Evolutionary conservation across 1,284 basidiomycete genomes (phyloP).

Genomic region (Exobasidium cylindrosporum): DNA sequence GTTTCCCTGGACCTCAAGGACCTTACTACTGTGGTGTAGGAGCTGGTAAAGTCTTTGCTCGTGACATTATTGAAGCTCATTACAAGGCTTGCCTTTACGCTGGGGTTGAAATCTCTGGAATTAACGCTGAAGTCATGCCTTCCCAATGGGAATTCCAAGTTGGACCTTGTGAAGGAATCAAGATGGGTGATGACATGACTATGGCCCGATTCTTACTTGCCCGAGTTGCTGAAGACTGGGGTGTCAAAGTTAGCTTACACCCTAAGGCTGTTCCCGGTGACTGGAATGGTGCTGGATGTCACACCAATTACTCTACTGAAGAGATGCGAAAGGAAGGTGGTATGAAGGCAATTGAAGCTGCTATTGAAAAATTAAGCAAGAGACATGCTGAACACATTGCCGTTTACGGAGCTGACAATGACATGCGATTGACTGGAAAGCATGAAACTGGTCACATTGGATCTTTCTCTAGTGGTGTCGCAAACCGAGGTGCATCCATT

Average conservation of each 20-base stretch:
- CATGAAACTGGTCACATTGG: constrained; percentile 92
- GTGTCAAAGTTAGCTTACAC: constrained; percentile 92
- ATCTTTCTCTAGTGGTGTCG: constrained; percentile 88
- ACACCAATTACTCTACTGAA: constrained; percentile 57
- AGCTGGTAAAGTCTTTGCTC: constrained; percentile 93
- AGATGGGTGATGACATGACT: constrained; percentile 80
- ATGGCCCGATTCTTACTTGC: constrained; percentile 53
- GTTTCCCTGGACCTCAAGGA: constrained; percentile 98
- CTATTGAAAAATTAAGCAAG: constrained; percentile 66
- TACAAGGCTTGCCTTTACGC: constrained; percentile 93
- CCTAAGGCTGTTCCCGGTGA: constrained; percentile 96
- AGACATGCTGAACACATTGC: constrained; percentile 57
- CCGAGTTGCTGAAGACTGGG: constrained; percentile 85
- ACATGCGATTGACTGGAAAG: constrained; percentile 52
- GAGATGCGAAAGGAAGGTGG: constrained; percentile 60
- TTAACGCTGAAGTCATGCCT: constrained; percentile 99
- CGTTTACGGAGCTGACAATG: constrained; percentile 55
- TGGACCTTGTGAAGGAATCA: constrained; percentile 93
- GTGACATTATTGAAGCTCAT: constrained; percentile 98
- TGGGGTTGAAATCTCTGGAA: constrained; percentile 96
- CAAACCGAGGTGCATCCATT: constrained; percentile 78
- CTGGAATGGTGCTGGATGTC: constrained; percentile 98
- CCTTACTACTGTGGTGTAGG: constrained; percentile 99
- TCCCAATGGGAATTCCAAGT: constrained; percentile 99
- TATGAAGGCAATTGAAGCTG: constrained; percentile 87